These are phyloP conservation scores for Casaregolazyma lundiana DNA, from an alignment of 1,139 yeast genomes.

Conservation along the genomic window DNA sequence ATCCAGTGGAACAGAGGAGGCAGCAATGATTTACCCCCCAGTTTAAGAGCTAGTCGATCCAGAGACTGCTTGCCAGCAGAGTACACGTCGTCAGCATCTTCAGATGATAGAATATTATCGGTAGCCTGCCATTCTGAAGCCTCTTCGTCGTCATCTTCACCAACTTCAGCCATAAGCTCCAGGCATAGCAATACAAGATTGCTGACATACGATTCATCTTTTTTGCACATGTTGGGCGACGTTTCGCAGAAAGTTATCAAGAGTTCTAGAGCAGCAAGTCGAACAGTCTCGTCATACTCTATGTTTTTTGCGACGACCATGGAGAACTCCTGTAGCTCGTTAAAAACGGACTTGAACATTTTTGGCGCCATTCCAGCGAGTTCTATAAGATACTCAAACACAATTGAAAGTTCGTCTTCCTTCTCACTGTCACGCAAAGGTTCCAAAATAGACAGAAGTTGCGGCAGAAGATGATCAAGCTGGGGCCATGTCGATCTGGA, in stretches of 20 bases:
- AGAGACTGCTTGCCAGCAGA: constrained; percentile 92
- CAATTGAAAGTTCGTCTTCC: constrained; percentile 75
- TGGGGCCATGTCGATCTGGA: constrained; percentile 76
- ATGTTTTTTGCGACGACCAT: constrained; percentile 74
- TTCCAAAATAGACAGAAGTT: constrained; percentile 79
- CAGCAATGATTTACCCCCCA: constrained; percentile 80
- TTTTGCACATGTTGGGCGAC: constrained; percentile 92
- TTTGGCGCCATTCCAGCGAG: constrained; percentile 92
- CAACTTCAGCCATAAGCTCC: constrained; percentile 88
- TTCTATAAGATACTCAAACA: constrained; percentile 85
- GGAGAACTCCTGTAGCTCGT: constrained; percentile 78
- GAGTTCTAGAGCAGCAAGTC: constrained; percentile 84
- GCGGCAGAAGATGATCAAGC: constrained; percentile 75
- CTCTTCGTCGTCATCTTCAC: constrained; percentile 76
- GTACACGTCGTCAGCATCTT: constrained; percentile 81
- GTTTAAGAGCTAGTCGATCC: constrained; percentile 79
- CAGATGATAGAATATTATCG: constrained; percentile 70
- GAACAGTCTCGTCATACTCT: constrained; percentile 71
- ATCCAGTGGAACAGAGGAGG: constrained; percentile 81
- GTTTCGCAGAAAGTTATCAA: constrained; percentile 87
- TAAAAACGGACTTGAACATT: constrained; percentile 86
- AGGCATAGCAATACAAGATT: constrained; percentile 70
- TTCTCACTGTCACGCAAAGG: constrained; percentile 74
- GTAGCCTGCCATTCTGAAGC: constrained; percentile 84
- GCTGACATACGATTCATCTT: constrained; percentile 67